A percentile compares a stretch with the other conserved stretches of the same genome.
phyloP scores from a whole-genome alignment of 2,329 filamentous ascomycete species.

The Diaporthe amygdali region DNA sequence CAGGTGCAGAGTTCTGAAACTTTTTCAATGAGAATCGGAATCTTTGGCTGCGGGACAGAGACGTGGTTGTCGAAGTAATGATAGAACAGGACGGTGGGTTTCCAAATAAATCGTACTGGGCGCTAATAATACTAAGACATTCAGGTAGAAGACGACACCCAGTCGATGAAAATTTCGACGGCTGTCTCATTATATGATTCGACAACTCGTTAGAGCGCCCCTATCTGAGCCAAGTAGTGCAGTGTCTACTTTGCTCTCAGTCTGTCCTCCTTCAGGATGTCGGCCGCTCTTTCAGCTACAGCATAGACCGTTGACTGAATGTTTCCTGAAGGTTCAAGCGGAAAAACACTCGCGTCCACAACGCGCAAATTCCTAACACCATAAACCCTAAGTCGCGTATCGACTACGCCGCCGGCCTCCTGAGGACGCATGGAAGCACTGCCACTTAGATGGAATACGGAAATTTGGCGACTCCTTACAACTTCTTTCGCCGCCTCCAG shows the following conservation, averaged over 20 bases:
- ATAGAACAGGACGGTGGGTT: no score
- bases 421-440: conserved; percentile 33
- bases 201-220: no score
- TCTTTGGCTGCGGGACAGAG: no score
- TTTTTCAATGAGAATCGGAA: no score
- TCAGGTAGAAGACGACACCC: no score
- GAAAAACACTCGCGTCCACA: conserved; percentile 38
- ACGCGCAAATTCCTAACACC: conserved; percentile 31
- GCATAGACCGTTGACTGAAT: conserved; percentile 42
- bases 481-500: conserved; percentile 32
- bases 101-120: no score
- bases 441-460: conserved; percentile 12
- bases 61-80: no score
- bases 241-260: not conserved
- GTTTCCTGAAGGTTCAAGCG: conserved; percentile 29
- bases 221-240: not conserved
- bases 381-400: conserved; percentile 30
- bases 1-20: no score
- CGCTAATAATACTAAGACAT: no score
- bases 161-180: no score
- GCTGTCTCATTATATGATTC: no score
- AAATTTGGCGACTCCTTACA: conserved; percentile 25
- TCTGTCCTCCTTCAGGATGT: conserved; percentile 24
- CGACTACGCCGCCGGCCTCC: conserved; percentile 33
- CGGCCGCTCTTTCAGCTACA: conserved; percentile 35